phyloP scores from a whole-genome alignment of 2,329 filamentous ascomycete species.

The Alternaria sp. region DNA sequence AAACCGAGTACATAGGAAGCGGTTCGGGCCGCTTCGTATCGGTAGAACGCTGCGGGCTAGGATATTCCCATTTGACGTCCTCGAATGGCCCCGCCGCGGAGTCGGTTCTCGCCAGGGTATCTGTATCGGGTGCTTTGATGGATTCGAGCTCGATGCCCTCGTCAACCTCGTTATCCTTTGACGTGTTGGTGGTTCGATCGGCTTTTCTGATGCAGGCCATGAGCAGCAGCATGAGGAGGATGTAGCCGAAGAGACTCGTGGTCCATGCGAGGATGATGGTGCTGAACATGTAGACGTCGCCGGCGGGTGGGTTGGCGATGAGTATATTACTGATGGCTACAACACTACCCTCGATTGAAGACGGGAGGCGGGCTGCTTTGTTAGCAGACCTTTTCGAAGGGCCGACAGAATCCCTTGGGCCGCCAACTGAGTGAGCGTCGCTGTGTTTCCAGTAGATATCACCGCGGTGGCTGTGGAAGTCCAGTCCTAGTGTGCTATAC shows the following conservation, averaged over 20 bases:
- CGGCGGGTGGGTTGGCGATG: not conserved
- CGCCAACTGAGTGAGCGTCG: not conserved
- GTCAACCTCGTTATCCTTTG: not conserved
- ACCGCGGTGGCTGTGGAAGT: conserved; percentile 5
- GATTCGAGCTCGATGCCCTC: not conserved
- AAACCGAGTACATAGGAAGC: not conserved
- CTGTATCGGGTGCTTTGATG: not conserved
- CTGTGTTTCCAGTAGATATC: conserved; percentile 15
- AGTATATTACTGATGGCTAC: not conserved
- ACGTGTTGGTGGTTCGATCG: not conserved
- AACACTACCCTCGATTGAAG: not conserved
- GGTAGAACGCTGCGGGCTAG: not conserved
- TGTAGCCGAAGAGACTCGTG: not conserved
- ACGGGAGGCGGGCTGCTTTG: not conserved
- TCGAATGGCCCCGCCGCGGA: not conserved
- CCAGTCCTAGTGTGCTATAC: not conserved
- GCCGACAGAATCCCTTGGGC: no score
- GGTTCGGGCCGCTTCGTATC: not conserved
- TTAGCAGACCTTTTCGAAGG: no score
- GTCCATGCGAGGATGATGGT: not conserved
- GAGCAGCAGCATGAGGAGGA: not conserved
- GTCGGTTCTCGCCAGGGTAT: not conserved
- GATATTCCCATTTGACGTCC: not conserved
- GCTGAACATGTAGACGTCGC: not conserved
- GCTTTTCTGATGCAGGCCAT: not conserved